phyloP scores from a whole-genome alignment of 1,139 yeast species.

The Keqinozyma sinolaborantium region DNA sequence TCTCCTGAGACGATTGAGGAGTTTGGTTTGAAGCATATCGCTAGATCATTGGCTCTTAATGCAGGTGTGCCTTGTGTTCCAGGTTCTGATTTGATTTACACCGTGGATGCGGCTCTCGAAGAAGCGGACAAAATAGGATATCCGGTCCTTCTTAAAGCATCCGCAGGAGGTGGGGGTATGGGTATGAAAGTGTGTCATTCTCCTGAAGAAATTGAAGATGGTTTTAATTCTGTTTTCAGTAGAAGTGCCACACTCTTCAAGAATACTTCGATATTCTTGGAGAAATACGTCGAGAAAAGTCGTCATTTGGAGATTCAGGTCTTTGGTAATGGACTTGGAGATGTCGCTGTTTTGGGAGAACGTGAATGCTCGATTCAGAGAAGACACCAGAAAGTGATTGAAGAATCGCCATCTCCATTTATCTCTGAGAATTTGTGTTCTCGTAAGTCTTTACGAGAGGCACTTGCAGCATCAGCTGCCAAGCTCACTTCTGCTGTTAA shows the following conservation, averaged over 20 bases:
- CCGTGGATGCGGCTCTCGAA: constrained; percentile 1
- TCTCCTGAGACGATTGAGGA: constrained; percentile 3
- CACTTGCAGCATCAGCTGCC: constrained; percentile 17
- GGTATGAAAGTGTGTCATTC: constrained; percentile 6
- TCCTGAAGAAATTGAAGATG: constrained; percentile 1
- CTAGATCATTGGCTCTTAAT: constrained; percentile 4
- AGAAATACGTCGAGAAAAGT: constrained; percentile 39
- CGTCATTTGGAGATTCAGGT: constrained; percentile 46
- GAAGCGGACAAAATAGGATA: constrained; percentile 5
- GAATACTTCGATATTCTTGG: constrained; percentile 37
- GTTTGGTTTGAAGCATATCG: constrained; percentile 6
- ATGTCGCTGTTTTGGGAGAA: constrained; percentile 42
- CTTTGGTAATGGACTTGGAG: constrained; percentile 42
- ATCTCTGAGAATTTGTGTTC: constrained; percentile 8
- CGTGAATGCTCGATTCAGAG: constrained; percentile 48
- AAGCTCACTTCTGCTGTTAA: constrained; percentile 19
- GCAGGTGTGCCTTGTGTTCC: constrained; percentile 6
- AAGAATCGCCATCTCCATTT: constrained; percentile 39
- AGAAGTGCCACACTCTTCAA: constrained; percentile 11
- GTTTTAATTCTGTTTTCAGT: constrained; percentile 3
- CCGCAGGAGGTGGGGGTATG: constrained; percentile 7
- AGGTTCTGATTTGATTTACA: constrained; percentile 3
- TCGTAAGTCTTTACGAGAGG: constrained; percentile 9
- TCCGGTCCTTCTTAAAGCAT: constrained; percentile 6
- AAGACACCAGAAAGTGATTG: constrained; percentile 46